Evolutionary conservation across 306 rosid species (phyloP).

Genomic region (Ormosia emarginata): DNA sequence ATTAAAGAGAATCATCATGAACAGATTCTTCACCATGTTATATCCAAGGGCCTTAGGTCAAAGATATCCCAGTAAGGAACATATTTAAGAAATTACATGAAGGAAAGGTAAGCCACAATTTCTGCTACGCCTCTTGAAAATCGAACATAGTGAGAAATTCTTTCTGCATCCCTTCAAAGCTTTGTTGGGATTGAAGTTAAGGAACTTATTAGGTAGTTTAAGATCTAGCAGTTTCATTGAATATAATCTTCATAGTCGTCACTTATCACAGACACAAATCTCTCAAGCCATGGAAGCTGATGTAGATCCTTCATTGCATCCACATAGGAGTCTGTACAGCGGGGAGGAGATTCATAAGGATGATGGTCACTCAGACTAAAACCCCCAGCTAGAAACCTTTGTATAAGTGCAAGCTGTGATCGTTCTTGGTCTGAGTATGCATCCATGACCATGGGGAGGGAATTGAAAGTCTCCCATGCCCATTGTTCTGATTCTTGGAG

Average conservation of each 20-base stretch:
- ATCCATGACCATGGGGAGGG: slow-evolving; percentile 75
- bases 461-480: slow-evolving; percentile 94
- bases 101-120: slow-evolving; percentile 6
- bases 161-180: slow-evolving; percentile 22
- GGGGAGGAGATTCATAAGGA: slow-evolving; percentile 87
- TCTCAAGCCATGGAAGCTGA: slow-evolving; percentile 98
- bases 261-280: slow-evolving; percentile 89
- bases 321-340: slow-evolving; percentile 69
- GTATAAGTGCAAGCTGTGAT: slow-evolving; percentile 82
- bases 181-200: slow-evolving; percentile 12
- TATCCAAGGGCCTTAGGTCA: background rate
- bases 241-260: slow-evolving; percentile 83
- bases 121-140: background rate
- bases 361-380: slow-evolving; percentile 80
- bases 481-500: slow-evolving; percentile 96
- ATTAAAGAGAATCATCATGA: background rate
- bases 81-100: background rate
- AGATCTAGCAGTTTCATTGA: slow-evolving; percentile 41
- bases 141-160: slow-evolving; percentile 49
- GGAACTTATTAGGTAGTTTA: slow-evolving; percentile 19
- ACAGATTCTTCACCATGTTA: slow-evolving; percentile 4
- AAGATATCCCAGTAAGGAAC: background rate
- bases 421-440: slow-evolving; percentile 93
- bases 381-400: slow-evolving; percentile 84
- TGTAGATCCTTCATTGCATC: slow-evolving; percentile 92